These are phyloP conservation scores for Phytophthora colocasiae DNA, from an alignment of 352 stramenopile genomes.

Conservation along the genomic window DNA sequence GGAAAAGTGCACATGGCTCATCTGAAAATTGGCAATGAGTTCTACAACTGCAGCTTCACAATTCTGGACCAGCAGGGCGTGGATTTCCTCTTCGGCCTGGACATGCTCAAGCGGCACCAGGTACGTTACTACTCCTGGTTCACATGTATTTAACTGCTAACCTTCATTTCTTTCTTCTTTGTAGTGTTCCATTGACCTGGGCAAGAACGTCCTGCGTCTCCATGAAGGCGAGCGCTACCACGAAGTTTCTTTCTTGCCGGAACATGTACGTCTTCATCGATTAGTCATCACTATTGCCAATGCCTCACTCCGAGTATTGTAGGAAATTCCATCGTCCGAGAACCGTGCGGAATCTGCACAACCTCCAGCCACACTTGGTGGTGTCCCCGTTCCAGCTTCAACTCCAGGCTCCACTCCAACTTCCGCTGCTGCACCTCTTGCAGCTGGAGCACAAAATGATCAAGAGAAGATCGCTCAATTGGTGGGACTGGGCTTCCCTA, in stretches of 20 bases:
- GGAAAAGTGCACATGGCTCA: conserved; percentile 94
- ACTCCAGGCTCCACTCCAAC: conserved; percentile 31
- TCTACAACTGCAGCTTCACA: conserved; percentile 96
- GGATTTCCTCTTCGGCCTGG: conserved; percentile 98
- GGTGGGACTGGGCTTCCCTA: conserved; percentile 71
- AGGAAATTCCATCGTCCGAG: conserved; percentile 81
- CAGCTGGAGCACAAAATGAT: conserved; percentile 26
- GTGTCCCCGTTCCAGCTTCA: conserved; percentile 34
- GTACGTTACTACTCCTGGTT: conserved; percentile 29
- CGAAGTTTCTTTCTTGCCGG: conserved; percentile 87
- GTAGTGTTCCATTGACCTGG: conserved; percentile 96
- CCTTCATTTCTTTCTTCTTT: conserved; percentile 10
- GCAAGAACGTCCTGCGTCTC: conserved; percentile 90
- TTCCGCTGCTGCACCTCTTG: conserved; percentile 11
- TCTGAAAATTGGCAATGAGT: conserved; percentile 90
- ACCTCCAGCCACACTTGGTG: conserved; percentile 32
- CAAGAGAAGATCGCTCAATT: conserved; percentile 73
- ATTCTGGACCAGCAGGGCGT: conserved; percentile 94
- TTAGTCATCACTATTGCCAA: too few species aligned
- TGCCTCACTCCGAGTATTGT: neutral
- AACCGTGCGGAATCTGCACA: conserved; percentile 40
- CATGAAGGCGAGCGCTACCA: conserved; percentile 71
- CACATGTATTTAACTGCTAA: neutral
- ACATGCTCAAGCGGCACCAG: conserved; percentile 98
- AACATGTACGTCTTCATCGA: conserved; percentile 62